A percentile compares a stretch with the other conserved stretches of the same genome.
Conservation (phyloP, 2,329 filamentous ascomycete species). For the Colletotrichum agaves region DNA sequence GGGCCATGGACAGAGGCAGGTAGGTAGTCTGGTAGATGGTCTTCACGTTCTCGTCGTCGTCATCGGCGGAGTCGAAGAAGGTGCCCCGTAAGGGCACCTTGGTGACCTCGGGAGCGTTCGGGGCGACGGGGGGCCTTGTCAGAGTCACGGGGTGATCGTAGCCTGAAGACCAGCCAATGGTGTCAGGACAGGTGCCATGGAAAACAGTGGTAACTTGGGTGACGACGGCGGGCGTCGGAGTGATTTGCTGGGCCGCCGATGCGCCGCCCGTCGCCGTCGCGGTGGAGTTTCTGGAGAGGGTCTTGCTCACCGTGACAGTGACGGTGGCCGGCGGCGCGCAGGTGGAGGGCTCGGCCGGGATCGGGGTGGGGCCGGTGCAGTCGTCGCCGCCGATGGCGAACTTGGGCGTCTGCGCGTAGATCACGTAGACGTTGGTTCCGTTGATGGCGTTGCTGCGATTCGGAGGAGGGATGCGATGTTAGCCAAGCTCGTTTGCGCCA, state of each 20-base stretch:
- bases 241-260: constrained; percentile 26
- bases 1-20: constrained; percentile 29
- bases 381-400: constrained; percentile 48
- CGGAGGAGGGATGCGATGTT: neutral
- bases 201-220: constrained; percentile 17
- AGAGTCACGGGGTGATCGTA: constrained; percentile 36
- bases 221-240: constrained; percentile 22
- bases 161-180: constrained; percentile 33
- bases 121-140: constrained; percentile 24
- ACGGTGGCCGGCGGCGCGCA: constrained; percentile 42
- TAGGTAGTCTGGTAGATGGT: constrained; percentile 34
- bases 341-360: constrained; percentile 39
- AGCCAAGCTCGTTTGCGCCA: neutral
- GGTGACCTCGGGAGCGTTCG: constrained; percentile 18
- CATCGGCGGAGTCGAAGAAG: constrained; percentile 1
- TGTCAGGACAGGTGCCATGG: constrained; percentile 36
- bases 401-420: constrained; percentile 54
- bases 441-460: constrained; percentile 52
- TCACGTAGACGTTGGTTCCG: constrained; percentile 56
- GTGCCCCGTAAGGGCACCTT: constrained; percentile 8
- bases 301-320: constrained; percentile 41
- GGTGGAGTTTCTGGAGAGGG: constrained; percentile 35
- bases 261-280: constrained; percentile 33
- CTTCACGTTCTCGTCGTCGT: constrained; percentile 19
- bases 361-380: constrained; percentile 43